These are phyloP conservation scores for Colletotrichum gloeosporioides DNA, from an alignment of 2,329 filamentous ascomycete species.

Conservation along the genomic window DNA sequence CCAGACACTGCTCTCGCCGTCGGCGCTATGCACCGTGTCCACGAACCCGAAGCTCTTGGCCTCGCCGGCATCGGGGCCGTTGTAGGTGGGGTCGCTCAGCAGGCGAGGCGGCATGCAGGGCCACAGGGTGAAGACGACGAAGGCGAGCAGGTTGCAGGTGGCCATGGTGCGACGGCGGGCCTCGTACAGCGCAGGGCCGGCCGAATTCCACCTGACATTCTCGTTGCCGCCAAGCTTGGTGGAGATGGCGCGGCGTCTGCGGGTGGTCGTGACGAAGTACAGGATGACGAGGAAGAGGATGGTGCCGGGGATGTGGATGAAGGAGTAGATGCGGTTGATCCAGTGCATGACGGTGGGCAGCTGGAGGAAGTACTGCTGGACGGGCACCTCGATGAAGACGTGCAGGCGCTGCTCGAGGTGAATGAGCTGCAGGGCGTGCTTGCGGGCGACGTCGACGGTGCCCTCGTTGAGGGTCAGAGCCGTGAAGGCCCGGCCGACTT, in stretches of 20 bases:
- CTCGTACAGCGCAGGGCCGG: constrained; percentile 57
- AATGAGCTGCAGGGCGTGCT: constrained; percentile 72
- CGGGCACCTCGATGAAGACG: constrained; percentile 68
- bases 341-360: constrained; percentile 65
- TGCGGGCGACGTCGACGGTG: constrained; percentile 71
- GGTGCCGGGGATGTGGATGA: constrained; percentile 79
- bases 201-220: constrained; percentile 28
- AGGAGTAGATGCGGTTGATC: constrained; percentile 77
- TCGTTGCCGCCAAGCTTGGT: constrained; percentile 31
- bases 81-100: constrained; percentile 58
- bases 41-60: constrained; percentile 61
- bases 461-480: constrained; percentile 71
- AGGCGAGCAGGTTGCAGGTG: constrained; percentile 58
- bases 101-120: constrained; percentile 61
- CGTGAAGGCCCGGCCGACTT: constrained; percentile 74
- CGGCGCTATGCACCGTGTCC: constrained; percentile 51
- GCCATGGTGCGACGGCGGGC: constrained; percentile 62
- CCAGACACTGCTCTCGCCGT: constrained; percentile 54
- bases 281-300: constrained; percentile 71
- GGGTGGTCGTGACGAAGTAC: constrained; percentile 73
- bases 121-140: constrained; percentile 56
- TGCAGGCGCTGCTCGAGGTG: constrained; percentile 67
- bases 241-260: constrained; percentile 46
- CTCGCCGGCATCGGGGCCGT: constrained; percentile 60
- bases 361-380: constrained; percentile 60